phyloP scores from a whole-genome alignment of 2,329 filamentous ascomycete genomes.

The Pyrenophora graminea region DNA sequence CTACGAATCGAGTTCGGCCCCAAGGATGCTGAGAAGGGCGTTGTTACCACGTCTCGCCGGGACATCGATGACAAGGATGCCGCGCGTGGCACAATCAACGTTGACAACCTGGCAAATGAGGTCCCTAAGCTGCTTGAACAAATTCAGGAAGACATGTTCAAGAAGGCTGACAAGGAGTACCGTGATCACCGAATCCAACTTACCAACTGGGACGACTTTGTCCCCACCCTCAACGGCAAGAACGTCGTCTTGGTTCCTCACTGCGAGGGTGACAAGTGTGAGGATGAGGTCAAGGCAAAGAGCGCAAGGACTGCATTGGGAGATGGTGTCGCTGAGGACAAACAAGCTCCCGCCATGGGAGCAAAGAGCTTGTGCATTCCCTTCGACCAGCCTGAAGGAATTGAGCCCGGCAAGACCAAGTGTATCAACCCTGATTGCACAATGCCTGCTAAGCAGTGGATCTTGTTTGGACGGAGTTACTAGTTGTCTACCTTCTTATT shows the following conservation, averaged over 20 bases:
- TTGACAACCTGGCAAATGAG: constrained; percentile 72
- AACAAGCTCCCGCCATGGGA: constrained; percentile 73
- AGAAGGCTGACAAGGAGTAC: constrained; percentile 77
- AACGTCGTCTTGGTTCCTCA: constrained; percentile 91
- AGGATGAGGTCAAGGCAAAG: constrained; percentile 92
- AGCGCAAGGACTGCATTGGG: constrained; percentile 75
- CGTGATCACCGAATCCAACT: constrained; percentile 78
- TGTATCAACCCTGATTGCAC: constrained; percentile 89
- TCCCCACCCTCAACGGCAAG: constrained; percentile 86
- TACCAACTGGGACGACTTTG: constrained; percentile 86
- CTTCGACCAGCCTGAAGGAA: constrained; percentile 82
- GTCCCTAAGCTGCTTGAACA: constrained; percentile 83
- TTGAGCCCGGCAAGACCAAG: constrained; percentile 81
- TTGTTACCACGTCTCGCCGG: constrained; percentile 83
- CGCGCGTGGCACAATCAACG: constrained; percentile 66
- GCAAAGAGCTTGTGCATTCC: constrained; percentile 78
- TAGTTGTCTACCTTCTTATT: constrained; percentile 16
- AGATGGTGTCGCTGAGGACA: constrained; percentile 72
- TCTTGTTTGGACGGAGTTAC: constrained; percentile 76
- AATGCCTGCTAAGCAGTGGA: constrained; percentile 78
- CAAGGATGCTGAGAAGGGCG: constrained; percentile 84
- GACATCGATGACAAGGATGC: constrained; percentile 76
- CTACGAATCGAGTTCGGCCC: constrained; percentile 94
- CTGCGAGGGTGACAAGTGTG: constrained; percentile 82
- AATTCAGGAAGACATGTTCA: constrained; percentile 83